A percentile compares a stretch with the other conserved stretches of the same genome.
These are phyloP conservation scores for Leucaena leucocephala DNA, from an alignment of 306 rosid genomes.

Conservation along the genomic window DNA sequence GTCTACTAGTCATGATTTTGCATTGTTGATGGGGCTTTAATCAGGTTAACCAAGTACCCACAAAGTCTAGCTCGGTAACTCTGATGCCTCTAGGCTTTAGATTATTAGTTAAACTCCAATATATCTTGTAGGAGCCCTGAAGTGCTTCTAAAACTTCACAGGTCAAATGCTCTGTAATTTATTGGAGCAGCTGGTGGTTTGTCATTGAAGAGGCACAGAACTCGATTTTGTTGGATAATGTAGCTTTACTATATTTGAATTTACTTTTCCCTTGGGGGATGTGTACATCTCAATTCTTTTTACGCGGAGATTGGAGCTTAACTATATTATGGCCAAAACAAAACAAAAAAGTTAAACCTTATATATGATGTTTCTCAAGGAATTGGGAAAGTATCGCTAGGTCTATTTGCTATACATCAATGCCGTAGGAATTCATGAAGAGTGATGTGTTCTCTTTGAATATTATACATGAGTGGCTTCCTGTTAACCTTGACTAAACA, in stretches of 20 bases:
- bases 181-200: conserved; percentile 27
- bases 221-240: conserved; percentile 29
- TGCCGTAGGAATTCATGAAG: background rate
- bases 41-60: conserved; percentile 29
- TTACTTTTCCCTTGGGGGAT: conserved; percentile 3
- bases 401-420: background rate
- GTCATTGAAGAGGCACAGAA: conserved; percentile 7
- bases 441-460: background rate
- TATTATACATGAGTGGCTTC: background rate
- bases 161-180: conserved; percentile 36
- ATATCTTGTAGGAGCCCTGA: conserved; percentile 28
- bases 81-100: conserved; percentile 34
- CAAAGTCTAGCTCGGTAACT: conserved; percentile 5
- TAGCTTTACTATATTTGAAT: conserved; percentile 24
- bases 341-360: too few relatives aligned
- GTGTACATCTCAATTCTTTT: conserved; percentile 5
- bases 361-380: background rate
- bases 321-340: too few relatives aligned
- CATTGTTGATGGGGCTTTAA: conserved; percentile 27
- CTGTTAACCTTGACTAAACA: background rate
- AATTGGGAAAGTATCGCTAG: background rate
- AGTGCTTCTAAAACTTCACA: conserved; percentile 1
- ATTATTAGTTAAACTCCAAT: conserved; percentile 23
- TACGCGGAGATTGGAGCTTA: background rate
- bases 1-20: background rate